A percentile compares a stretch with the other conserved stretches of the same genome.
Evolutionary conservation across 2,329 filamentous ascomycete genomes (phyloP).

Genomic region (Phoma sp.): DNA sequence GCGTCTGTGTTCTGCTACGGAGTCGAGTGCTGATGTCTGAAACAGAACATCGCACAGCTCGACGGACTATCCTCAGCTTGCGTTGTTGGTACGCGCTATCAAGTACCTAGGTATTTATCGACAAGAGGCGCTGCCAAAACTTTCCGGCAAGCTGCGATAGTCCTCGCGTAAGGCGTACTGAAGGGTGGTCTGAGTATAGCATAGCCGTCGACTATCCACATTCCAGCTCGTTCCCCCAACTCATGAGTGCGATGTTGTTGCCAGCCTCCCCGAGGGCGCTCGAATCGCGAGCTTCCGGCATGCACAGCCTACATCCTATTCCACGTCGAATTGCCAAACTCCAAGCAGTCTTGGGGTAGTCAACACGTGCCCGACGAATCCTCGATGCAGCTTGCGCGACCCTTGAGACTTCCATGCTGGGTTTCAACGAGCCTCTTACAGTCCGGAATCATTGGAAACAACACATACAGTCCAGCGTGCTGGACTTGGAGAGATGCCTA

Average conservation of each 20-base stretch:
- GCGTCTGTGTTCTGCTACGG: conserved; percentile 72
- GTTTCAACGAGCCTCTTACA: conserved; percentile 6
- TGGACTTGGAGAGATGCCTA: background rate
- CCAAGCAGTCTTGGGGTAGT: conserved; percentile 10
- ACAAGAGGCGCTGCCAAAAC: conserved; percentile 68
- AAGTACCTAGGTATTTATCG: conserved; percentile 68
- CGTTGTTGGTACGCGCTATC: conserved; percentile 66
- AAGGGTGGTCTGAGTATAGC: conserved; percentile 40
- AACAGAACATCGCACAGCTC: conserved; percentile 52
- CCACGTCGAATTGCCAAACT: conserved; percentile 15
- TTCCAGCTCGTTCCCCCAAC: conserved; percentile 37
- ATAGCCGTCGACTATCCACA: conserved; percentile 42
- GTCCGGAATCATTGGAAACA: background rate
- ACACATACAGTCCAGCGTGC: background rate
- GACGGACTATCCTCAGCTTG: conserved; percentile 57
- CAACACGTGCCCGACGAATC: background rate
- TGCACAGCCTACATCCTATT: conserved; percentile 20
- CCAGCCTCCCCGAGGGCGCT: conserved; percentile 17
- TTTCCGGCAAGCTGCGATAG: conserved; percentile 44
- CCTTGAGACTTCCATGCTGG: background rate
- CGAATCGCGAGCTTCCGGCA: conserved; percentile 9
- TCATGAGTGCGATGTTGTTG: conserved; percentile 32
- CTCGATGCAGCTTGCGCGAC: conserved; percentile 3
- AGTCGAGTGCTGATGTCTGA: conserved; percentile 74
- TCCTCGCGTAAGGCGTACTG: conserved; percentile 44